Evolutionary conservation across 129 eudicot species (phyloP).

Genomic region (Flaveria ramosissima): DNA sequence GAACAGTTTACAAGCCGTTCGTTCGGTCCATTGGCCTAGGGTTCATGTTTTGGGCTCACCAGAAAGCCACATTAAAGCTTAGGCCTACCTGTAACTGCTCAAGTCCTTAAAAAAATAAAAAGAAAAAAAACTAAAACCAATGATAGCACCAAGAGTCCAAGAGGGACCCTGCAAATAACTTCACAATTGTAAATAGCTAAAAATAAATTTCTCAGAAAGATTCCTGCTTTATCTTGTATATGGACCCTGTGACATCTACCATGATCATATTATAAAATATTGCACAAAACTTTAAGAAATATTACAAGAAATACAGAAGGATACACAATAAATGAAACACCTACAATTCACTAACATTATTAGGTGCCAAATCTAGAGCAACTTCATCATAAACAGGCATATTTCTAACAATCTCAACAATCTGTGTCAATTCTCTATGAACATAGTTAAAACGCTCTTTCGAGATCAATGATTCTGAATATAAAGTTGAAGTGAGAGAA

Average conservation of each 20-base stretch:
- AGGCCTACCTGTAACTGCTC: too few species aligned
- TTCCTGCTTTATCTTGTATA: neutral
- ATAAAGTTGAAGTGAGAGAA: constrained; percentile 51
- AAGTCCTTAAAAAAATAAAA: neutral
- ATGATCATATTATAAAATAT: constrained; percentile 17
- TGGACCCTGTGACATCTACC: constrained; percentile 1
- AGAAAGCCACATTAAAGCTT: too few species aligned
- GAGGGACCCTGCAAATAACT: neutral
- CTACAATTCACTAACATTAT: constrained; percentile 42
- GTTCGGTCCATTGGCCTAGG: too few species aligned
- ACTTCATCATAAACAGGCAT: constrained; percentile 58
- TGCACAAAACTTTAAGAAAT: constrained; percentile 3
- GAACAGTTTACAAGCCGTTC: too few species aligned
- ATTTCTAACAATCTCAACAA: constrained; percentile 55
- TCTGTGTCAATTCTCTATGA: constrained; percentile 55
- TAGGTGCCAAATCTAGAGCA: constrained; percentile 40
- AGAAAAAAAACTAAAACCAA: too few species aligned
- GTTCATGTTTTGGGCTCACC: too few species aligned
- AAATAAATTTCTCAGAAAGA: neutral
- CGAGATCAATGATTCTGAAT: constrained; percentile 57
- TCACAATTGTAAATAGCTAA: neutral
- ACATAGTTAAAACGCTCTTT: constrained; percentile 65
- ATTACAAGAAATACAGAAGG: neutral
- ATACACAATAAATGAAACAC: constrained; percentile 12
- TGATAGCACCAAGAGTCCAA: neutral